Percentiles rank a stretch among this genome's conserved stretches.
Evolutionary conservation across 139 green algal species (phyloP).

Genomic region (Deuterostichococcus epilithicus): DNA sequence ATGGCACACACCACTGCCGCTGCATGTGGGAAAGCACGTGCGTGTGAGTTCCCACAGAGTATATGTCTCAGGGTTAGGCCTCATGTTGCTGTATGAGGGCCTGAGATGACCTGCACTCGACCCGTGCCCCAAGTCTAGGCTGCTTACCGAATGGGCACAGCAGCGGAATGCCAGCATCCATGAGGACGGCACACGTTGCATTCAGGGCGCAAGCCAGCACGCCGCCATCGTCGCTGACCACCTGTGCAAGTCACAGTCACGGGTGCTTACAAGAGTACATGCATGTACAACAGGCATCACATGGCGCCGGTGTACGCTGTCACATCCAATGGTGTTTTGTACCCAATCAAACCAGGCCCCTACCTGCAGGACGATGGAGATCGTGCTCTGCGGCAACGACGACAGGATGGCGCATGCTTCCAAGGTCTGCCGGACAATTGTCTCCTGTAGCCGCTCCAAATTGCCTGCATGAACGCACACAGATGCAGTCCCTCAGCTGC

Average conservation of each 20-base stretch:
- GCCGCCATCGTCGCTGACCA: slow-evolving; percentile 57
- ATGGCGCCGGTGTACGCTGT: neutral
- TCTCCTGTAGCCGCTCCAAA: slow-evolving; percentile 38
- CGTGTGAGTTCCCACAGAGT: too few species aligned
- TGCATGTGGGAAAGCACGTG: slow-evolving; percentile 23
- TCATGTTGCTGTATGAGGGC: too few species aligned
- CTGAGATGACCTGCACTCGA: neutral
- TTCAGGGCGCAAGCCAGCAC: slow-evolving; percentile 65
- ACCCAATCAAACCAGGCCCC: neutral
- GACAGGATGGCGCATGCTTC: slow-evolving; percentile 27
- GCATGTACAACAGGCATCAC: neutral
- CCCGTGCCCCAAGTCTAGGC: neutral
- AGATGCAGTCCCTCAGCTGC: neutral
- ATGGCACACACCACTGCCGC: slow-evolving; percentile 27
- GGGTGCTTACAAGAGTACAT: neutral
- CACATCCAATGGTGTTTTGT: neutral
- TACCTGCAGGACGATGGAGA: slow-evolving; percentile 60
- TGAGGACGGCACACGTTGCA: slow-evolving; percentile 58
- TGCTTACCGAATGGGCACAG: slow-evolving; percentile 43
- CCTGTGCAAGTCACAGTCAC: slow-evolving; percentile 32
- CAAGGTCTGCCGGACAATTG: slow-evolving; percentile 38
- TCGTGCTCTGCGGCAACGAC: slow-evolving; percentile 36
- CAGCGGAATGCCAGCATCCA: slow-evolving; percentile 68
- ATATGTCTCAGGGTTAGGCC: too few species aligned
- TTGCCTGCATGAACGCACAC: slow-evolving; percentile 17